phyloP scores from a whole-genome alignment of 805 yeast genomes.

The Citeromyces matritensis region DNA sequence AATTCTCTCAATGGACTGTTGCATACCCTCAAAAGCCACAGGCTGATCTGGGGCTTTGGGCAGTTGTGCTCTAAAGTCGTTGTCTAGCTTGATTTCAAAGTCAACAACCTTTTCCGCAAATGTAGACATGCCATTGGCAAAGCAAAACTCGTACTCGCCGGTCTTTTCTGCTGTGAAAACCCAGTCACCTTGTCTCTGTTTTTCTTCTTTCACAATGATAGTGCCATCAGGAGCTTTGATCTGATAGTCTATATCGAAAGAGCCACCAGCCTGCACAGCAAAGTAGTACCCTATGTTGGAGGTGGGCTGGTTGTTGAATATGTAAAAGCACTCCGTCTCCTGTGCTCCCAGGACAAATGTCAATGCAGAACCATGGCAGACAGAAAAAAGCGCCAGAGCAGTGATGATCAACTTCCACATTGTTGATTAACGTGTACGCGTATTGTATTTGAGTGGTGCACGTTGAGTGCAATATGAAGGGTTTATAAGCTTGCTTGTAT shows the following conservation, averaged over 20 bases:
- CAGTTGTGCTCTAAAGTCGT: slow-evolving; percentile 44
- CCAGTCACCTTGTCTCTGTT: slow-evolving; percentile 72
- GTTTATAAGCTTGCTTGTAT: no score
- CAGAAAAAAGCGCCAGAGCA: slow-evolving; percentile 1
- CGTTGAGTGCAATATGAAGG: not conserved
- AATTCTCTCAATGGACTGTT: slow-evolving; percentile 35
- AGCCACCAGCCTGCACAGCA: slow-evolving; percentile 73
- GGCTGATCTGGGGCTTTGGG: slow-evolving; percentile 45
- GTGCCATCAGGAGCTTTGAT: slow-evolving; percentile 43
- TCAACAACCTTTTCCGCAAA: slow-evolving; percentile 75
- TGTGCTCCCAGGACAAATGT: slow-evolving; percentile 67
- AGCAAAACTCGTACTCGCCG: slow-evolving; percentile 86
- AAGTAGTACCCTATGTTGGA: slow-evolving; percentile 61
- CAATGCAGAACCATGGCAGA: slow-evolving; percentile 35
- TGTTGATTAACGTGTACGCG: no score
- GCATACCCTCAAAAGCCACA: slow-evolving; percentile 40
- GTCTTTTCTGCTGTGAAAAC: slow-evolving; percentile 42
- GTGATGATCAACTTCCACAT: not conserved
- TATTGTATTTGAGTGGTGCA: slow-evolving; percentile 6
- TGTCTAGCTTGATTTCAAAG: slow-evolving; percentile 53
- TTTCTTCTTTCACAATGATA: slow-evolving; percentile 34
- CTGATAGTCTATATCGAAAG: slow-evolving; percentile 65
- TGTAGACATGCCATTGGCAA: slow-evolving; percentile 68
- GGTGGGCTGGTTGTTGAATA: slow-evolving; percentile 43
- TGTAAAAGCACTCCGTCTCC: slow-evolving; percentile 58